phyloP scores from a whole-genome alignment of 805 yeast genomes.

The Torulaspora franciscae region DNA sequence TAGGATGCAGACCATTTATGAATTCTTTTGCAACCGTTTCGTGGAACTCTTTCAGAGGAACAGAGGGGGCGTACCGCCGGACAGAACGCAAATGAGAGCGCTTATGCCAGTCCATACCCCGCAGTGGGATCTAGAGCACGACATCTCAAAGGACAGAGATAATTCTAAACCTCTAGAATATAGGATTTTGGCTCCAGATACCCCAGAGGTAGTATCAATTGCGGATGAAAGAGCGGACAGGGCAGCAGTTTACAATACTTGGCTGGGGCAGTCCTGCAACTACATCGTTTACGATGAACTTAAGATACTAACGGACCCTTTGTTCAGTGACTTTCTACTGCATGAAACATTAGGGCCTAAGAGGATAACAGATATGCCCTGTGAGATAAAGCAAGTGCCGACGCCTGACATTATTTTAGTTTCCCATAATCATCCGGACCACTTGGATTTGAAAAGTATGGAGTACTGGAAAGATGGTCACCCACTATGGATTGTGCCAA shows the following conservation, averaged over 20 bases:
- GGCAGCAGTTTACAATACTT: conserved; percentile 46
- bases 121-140: conserved; percentile 32
- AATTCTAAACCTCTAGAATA: conserved; percentile 16
- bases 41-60: conserved; percentile 63
- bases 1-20: conserved; percentile 83
- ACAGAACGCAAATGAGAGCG: conserved; percentile 44
- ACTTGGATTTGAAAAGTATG: conserved; percentile 64
- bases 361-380: conserved; percentile 75
- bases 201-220: conserved; percentile 21
- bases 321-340: conserved; percentile 63
- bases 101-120: conserved; percentile 61
- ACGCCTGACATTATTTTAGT: conserved; percentile 69
- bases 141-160: conserved; percentile 3
- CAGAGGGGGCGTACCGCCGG: conserved; percentile 55
- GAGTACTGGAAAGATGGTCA: conserved; percentile 32
- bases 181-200: conserved; percentile 5
- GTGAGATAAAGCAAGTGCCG: conserved; percentile 57
- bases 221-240: conserved; percentile 8
- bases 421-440: conserved; percentile 95
- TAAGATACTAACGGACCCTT: conserved; percentile 82
- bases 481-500: conserved; percentile 81
- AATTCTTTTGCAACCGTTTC: conserved; percentile 69
- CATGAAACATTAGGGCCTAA: conserved; percentile 70
- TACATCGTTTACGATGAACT: conserved; percentile 63
- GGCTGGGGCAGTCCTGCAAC: conserved; percentile 93